A percentile compares a stretch with the other conserved stretches of the same genome.
phyloP scores from a whole-genome alignment of 768 basidiomycete species.

The Phanerodontia chrysosporium region DNA sequence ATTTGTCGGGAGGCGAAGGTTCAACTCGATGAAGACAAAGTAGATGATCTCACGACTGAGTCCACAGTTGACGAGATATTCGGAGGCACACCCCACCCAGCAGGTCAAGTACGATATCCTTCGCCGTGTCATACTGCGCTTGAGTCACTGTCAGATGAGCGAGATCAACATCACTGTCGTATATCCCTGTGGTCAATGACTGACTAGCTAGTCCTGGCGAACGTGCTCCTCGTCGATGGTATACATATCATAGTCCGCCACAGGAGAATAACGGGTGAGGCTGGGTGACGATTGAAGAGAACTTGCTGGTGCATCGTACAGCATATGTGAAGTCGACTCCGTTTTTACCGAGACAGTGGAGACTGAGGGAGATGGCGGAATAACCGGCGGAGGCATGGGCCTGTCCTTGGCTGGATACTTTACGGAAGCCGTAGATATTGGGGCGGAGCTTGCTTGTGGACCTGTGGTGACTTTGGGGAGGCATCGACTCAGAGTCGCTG shows the following conservation, averaged over 20 bases:
- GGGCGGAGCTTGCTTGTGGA: background rate
- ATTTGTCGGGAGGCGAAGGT: slow-evolving; percentile 65
- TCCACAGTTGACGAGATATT: slow-evolving; percentile 67
- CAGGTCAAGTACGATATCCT: slow-evolving; percentile 74
- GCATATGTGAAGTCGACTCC: background rate
- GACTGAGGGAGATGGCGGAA: background rate
- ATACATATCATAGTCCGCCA: slow-evolving; percentile 17
- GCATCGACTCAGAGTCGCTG: slow-evolving; percentile 63
- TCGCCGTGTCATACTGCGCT: slow-evolving; percentile 63
- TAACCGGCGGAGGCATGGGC: background rate
- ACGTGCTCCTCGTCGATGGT: slow-evolving; percentile 49
- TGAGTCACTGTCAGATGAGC: slow-evolving; percentile 53
- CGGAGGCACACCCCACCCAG: slow-evolving; percentile 83
- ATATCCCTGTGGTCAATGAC: no score
- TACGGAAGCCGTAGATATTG: background rate
- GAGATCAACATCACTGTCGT: background rate
- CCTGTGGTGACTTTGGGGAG: slow-evolving; percentile 13
- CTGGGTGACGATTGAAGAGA: background rate
- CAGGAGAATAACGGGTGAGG: background rate
- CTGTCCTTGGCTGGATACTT: slow-evolving; percentile 1
- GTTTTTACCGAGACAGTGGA: slow-evolving; percentile 4
- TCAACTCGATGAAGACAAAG: slow-evolving; percentile 76
- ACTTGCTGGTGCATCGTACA: background rate
- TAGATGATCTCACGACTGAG: slow-evolving; percentile 68
- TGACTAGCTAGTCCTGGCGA: slow-evolving; percentile 60